A percentile compares a stretch with the other conserved stretches of the same genome.
Evolutionary conservation across 1,139 yeast genomes (phyloP).

Genomic region (Candida freyschussii): DNA sequence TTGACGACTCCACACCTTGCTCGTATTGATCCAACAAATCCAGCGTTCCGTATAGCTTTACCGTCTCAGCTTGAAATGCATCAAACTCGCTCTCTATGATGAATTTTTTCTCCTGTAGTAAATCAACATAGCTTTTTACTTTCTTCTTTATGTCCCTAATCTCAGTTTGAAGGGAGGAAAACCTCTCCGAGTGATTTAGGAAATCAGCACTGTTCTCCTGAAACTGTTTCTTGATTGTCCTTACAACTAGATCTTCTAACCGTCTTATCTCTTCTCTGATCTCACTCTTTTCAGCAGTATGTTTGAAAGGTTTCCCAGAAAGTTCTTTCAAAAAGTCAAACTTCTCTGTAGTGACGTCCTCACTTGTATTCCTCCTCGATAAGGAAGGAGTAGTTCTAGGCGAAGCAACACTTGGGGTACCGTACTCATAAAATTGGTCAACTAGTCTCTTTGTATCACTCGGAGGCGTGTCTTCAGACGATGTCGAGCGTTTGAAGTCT

Average conservation of each 20-base stretch:
- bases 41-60: conserved; percentile 8
- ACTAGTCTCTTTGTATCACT: conserved; percentile 16
- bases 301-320: not conserved
- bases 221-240: conserved; percentile 1
- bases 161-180: conserved; percentile 5
- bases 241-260: conserved; percentile 1
- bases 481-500: conserved; percentile 1
- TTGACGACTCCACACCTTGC: conserved; percentile 5
- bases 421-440: conserved; percentile 19
- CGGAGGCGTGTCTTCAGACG: conserved; percentile 4
- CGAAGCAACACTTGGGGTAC: conserved; percentile 3
- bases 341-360: conserved; percentile 1
- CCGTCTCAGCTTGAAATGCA: conserved; percentile 7
- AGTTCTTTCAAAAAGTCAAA: conserved; percentile 6
- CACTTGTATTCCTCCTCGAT: conserved; percentile 8
- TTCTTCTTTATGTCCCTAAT: conserved; percentile 4
- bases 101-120: conserved; percentile 3
- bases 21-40: conserved; percentile 13
- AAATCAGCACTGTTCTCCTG: not conserved
- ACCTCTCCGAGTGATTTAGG: too few species aligned
- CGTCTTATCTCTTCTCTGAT: not conserved
- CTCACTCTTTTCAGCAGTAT: not conserved
- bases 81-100: conserved; percentile 7
- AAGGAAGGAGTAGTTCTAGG: conserved; percentile 3
- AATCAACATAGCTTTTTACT: conserved; percentile 1